Base-by-base conservation (phyloP, 148 eudicot genomes). In the Rhododendron simsii region DNA sequence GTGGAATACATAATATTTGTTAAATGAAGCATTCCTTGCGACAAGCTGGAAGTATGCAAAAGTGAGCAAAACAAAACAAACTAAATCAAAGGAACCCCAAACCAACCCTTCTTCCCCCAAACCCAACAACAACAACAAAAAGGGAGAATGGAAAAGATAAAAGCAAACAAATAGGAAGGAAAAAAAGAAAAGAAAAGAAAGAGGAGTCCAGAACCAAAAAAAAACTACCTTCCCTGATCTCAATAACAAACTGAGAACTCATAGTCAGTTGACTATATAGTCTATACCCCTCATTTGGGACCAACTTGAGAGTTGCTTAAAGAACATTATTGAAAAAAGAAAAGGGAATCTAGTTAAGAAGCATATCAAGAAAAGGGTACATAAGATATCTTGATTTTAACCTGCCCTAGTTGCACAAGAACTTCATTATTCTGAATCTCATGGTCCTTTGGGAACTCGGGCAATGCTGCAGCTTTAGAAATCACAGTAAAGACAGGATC, bases 361-460 rank as follows among this genome's bases (percentile, higher is more conserved):
- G 30, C 28, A 45, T 78, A n/a, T 80, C 47, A 73, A 84, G 84
- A 55, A 47, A 75, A 37, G 83, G 33, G 80, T 35, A 85, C 16
- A 81, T 57, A 59, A 87, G n/a, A 77, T 57, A 59, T 69, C 45
- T 61, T 23, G 75, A 69, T 50, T 75, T 84, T 90, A 82, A 94
- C 99, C 98, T 97, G 98, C 87, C 94, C 98, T 83, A 97, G 86
- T 84, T 97, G 99, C 81, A 88, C 85, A 88, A 95, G 88, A 86
- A 89, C 87, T 90, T 95, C 98, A 69, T 87, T 93, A 76, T 94
- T 92, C 88, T 93, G 96, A 59, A 97, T 90, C 80, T 91, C 93
- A 90, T 91, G 94, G 69, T 90, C 93, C 92, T 93, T 97, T 76
- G 90, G 67, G 63, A 84, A 80, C 35, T 92, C 94, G 20, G 99